These are phyloP conservation scores for Symbiodinium pilosum DNA, from an alignment of 73 alveolate genomes.

Conservation along the genomic window DNA sequence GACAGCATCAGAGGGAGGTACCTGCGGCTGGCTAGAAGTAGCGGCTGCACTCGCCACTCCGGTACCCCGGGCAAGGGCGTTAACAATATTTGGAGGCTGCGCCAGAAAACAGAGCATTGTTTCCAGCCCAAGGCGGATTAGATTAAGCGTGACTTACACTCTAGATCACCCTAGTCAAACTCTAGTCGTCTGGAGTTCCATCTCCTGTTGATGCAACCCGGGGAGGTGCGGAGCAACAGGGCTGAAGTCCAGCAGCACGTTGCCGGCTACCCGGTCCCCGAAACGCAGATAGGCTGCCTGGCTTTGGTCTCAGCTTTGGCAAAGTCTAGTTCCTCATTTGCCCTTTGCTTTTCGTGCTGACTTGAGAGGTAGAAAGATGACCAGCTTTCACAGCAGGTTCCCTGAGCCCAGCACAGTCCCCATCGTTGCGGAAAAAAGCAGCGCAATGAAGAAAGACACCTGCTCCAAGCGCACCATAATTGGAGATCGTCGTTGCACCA, in stretches of 20 bases:
- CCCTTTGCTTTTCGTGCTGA: too few species aligned
- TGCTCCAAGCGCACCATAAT: too few species aligned
- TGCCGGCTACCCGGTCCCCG: conserved; percentile 88
- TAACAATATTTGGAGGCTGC: too few species aligned
- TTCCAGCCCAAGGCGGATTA: too few species aligned
- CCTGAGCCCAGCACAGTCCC: conserved; percentile 28
- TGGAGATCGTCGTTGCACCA: too few species aligned
- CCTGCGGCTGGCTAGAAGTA: background rate
- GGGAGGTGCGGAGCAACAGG: conserved; percentile 14
- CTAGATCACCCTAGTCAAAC: too few species aligned
- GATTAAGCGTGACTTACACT: too few species aligned
- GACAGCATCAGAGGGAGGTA: conserved; percentile 70
- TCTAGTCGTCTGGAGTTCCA: too few species aligned
- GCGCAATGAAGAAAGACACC: conserved; percentile 62
- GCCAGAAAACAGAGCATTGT: too few species aligned
- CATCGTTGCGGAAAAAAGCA: conserved; percentile 50
- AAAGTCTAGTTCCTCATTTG: background rate
- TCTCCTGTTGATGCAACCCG: too few species aligned
- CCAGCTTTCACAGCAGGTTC: background rate
- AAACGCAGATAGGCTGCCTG: conserved; percentile 93
- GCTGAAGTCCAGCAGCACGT: conserved; percentile 90
- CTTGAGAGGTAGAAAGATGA: too few species aligned
- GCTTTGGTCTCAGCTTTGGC: background rate
- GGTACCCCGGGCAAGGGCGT: background rate
- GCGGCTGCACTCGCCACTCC: background rate